These are phyloP conservation scores for Priceomyces haplophilus DNA, from an alignment of 805 yeast species.

Conservation along the genomic window DNA sequence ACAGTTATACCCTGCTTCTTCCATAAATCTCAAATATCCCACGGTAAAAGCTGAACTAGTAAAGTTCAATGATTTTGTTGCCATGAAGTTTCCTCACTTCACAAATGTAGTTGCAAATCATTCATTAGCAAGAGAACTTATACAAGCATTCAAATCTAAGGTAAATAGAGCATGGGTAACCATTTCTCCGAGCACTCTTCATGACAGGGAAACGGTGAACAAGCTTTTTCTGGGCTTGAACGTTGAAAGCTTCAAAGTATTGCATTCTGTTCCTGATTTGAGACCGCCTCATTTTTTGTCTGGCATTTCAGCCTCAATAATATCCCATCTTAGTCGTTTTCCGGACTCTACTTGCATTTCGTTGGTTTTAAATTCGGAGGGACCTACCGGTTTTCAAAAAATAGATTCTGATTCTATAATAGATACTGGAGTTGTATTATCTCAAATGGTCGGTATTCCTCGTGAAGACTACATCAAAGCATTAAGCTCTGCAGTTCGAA, in stretches of 20 bases:
- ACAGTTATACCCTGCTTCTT: constrained; percentile 42
- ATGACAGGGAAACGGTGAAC: constrained; percentile 27
- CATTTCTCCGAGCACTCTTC: constrained; percentile 36
- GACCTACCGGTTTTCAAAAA: constrained; percentile 59
- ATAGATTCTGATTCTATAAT: constrained; percentile 42
- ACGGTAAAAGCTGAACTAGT: constrained; percentile 21
- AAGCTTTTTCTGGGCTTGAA: constrained; percentile 16
- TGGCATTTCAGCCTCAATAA: constrained; percentile 51
- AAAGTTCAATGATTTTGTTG: constrained; percentile 8
- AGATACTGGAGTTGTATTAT: constrained; percentile 26
- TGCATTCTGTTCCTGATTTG: constrained; percentile 26
- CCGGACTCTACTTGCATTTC: constrained; percentile 9
- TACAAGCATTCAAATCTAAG: constrained; percentile 9
- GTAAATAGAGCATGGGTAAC: constrained; percentile 23
- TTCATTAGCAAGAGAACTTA: constrained; percentile 23
- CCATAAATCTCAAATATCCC: constrained; percentile 21
- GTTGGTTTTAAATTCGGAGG: constrained; percentile 53
- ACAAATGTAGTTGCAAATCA: constrained; percentile 35
- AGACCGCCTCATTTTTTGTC: constrained; percentile 62
- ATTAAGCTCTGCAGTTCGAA: constrained; percentile 19
- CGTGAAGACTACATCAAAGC: constrained; percentile 12
- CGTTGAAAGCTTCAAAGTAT: background rate
- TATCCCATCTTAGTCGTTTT: constrained; percentile 20
- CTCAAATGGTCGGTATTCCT: constrained; percentile 6
- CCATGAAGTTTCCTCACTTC: constrained; percentile 32